A percentile compares a stretch with the other conserved stretches of the same genome.
Evolutionary conservation across 345 rosid species (phyloP).

Genomic region (Populus alba): DNA sequence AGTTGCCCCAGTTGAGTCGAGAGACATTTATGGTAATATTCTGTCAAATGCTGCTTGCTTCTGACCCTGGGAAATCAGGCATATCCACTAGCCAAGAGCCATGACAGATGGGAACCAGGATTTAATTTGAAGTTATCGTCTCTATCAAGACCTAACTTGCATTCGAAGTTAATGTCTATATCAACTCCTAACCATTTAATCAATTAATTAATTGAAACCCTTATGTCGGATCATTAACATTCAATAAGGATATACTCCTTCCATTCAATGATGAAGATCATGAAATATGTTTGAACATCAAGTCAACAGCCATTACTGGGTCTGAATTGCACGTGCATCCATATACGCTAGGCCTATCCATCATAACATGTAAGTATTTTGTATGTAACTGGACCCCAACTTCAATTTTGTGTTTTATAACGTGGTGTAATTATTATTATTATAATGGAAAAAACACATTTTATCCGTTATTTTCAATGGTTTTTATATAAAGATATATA

Average conservation of each 20-base stretch:
- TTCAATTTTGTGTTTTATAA: neutral
- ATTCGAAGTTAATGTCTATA: conserved; percentile 11
- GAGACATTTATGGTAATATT: conserved; percentile 7
- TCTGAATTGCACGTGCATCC: conserved; percentile 47
- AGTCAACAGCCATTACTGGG: conserved; percentile 34
- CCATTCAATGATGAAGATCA: conserved; percentile 17
- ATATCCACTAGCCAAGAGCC: neutral
- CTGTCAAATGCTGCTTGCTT: neutral
- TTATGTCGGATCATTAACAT: conserved; percentile 20
- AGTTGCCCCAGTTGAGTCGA: neutral
- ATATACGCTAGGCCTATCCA: conserved; percentile 17
- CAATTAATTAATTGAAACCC: neutral
- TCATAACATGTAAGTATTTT: conserved; percentile 11
- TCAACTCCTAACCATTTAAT: conserved; percentile 1
- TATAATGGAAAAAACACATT: neutral
- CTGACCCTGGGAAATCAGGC: neutral
- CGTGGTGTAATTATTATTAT: neutral
- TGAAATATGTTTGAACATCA: conserved; percentile 19
- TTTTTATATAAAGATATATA: too few relatives aligned
- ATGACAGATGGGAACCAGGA: neutral
- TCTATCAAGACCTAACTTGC: neutral
- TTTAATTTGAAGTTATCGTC: neutral
- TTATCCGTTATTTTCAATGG: neutral
- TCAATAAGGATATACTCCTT: conserved; percentile 2
- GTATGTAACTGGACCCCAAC: conserved; percentile 8